A percentile compares a stretch with the other conserved stretches of the same genome.
Conservation (phyloP, 257 asterid species). For the Pogostemon cablin region DNA sequence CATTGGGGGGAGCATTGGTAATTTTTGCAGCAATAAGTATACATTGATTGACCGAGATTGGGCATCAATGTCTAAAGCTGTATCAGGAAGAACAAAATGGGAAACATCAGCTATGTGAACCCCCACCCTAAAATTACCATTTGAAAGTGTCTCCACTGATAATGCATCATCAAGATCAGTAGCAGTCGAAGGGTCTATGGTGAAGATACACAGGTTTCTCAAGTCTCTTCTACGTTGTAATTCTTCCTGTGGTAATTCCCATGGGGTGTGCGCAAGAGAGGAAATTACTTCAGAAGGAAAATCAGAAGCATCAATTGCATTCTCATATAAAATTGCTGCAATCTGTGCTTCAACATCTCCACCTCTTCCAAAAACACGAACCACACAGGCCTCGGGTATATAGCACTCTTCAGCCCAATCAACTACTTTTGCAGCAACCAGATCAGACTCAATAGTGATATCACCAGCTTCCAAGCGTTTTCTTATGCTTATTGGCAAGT, state of each 20-base stretch:
- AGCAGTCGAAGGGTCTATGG: constrained; percentile 83
- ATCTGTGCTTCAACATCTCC: constrained; percentile 74
- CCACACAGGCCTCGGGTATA: constrained; percentile 66
- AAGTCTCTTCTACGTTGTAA: constrained; percentile 57
- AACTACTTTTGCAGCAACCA: constrained; percentile 71
- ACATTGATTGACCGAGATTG: constrained; percentile 55
- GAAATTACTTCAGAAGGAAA: constrained; percentile 65
- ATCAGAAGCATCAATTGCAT: constrained; percentile 68
- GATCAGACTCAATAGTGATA: constrained; percentile 63
- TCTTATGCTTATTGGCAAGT: constrained; percentile 58
- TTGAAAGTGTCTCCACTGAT: constrained; percentile 58
- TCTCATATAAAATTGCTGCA: constrained; percentile 80
- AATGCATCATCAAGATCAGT: constrained; percentile 94
- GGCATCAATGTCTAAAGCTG: constrained; percentile 74
- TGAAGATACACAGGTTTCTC: constrained; percentile 67
- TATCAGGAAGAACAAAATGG: constrained; percentile 73
- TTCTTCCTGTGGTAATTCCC: constrained; percentile 72
- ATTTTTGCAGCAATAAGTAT: constrained; percentile 48
- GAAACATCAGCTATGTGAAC: constrained; percentile 92
- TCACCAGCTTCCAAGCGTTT: constrained; percentile 70
- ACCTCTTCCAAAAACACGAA: constrained; percentile 72
- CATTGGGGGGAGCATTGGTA: constrained; percentile 62
- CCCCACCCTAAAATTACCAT: constrained; percentile 70
- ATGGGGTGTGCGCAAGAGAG: constrained; percentile 64
- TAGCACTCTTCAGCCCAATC: constrained; percentile 75